phyloP scores from a whole-genome alignment of 106 monocot species.

The Triglochin maritima region DNA sequence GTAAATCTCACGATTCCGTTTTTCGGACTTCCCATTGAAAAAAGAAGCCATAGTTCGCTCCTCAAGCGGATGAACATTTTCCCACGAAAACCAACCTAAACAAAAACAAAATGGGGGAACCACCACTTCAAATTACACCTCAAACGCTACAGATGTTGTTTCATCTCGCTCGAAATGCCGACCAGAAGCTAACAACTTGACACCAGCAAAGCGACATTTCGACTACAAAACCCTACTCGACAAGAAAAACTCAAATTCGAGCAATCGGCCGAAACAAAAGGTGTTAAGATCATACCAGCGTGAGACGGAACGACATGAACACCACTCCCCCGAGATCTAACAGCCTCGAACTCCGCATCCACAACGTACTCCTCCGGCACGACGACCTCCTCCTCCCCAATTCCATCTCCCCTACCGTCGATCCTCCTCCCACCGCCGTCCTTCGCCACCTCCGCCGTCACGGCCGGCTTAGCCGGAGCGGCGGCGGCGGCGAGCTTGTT shows the following conservation, averaged over 20 bases:
- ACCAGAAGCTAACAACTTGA: background rate
- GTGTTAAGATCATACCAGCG: slow-evolving; percentile 42
- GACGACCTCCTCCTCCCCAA: slow-evolving; percentile 25
- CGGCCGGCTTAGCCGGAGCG: slow-evolving; percentile 2
- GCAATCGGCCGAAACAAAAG: background rate
- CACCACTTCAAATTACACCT: background rate
- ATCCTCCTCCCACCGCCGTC: background rate
- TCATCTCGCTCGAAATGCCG: background rate
- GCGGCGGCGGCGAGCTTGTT: slow-evolving; percentile 34
- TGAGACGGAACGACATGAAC: slow-evolving; percentile 79
- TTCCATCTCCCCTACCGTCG: background rate
- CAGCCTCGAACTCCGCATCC: slow-evolving; percentile 64
- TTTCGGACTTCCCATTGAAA: slow-evolving; percentile 78
- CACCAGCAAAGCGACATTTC: background rate
- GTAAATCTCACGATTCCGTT: slow-evolving; percentile 66
- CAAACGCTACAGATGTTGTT: background rate
- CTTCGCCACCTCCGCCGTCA: background rate
- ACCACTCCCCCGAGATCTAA: slow-evolving; percentile 41
- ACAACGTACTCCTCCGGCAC: slow-evolving; percentile 32
- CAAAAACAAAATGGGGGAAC: slow-evolving; percentile 3
- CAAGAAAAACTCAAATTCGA: background rate
- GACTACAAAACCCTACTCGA: background rate
- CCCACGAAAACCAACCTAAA: slow-evolving; percentile 95
- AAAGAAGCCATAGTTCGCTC: slow-evolving; percentile 65
- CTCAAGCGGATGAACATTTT: slow-evolving; percentile 62